Base-by-base conservation (phyloP, 768 basidiomycete species). In the Lentinula lateritia region DNA sequence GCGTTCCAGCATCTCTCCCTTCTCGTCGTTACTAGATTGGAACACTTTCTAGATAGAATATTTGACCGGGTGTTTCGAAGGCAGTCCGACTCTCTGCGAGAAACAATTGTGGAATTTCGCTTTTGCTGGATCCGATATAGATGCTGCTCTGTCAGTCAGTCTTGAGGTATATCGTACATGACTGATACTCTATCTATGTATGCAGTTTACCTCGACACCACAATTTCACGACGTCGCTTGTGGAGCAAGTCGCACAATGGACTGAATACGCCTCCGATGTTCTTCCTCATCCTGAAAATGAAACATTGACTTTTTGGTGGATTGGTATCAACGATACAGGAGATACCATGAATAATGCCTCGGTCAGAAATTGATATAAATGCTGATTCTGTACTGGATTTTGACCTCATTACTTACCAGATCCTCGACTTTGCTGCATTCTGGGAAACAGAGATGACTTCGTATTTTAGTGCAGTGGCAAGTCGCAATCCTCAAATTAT, bases 321-420 rank as follows among this genome's bases (percentile, higher is more conserved):
- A 83, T 83, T 60, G 83, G 83, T 8, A 83, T 83, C 58, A 85
- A 83, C 69, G 83, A 84, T 64, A 83, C 82, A 7, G 55, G 55
- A 10, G 83, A 85, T 66, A 78, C 78, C 1, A 58, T 79, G 28
- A 68, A 66, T 34, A 82, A 81, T 62, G 59, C 73, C 9, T 74
- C 75, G 13, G 73, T 75, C 65, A 32, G 65, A 63, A 8, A 34
- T 18, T 4, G 28, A n/a, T 28, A 28, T 28, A 28, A 28, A 28
- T 28, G 28, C 3, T 2, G 28, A 28, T 28, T 28, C 28, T 28
- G 28, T 28, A 28, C 28, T 28, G 2, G 28, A 28, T 28, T 28
- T 28, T 28, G 28, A 28, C 28, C 3, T 28, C 23, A 28, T 16
- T 16, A 13, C 15, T 41, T 39, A 38, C 5, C 12, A 82, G 81